Evolutionary conservation across 2,329 filamentous ascomycete genomes (phyloP), one percentile per base, ranked within the genome.

Genomic region (Botrytis deweyae): DNA sequence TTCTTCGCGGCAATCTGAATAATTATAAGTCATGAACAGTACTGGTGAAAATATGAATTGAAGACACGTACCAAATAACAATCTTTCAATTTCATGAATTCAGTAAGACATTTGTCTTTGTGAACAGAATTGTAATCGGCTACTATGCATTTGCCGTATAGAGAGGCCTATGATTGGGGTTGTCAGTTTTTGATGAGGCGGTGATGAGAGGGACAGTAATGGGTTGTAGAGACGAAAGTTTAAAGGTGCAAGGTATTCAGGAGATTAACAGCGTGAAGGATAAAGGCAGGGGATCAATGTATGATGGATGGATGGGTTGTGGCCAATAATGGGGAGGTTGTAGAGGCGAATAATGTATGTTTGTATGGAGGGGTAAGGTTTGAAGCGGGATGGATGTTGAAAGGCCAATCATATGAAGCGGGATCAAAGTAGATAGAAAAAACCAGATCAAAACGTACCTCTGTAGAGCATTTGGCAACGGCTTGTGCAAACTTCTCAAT

Each of bases 101-200:
- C 94, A 74, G 89, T 90, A 7, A 87, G 87, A 80, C 96, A 99
- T 86, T 96, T 96, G 81, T 98, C 93, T 81, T 97, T 97, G 78
- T 94, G 89, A 4, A 97, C 89, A 6, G 94, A 89, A 81, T 95
- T 95, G 84, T 97, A 98, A 81, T 98, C 95, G 58, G 90, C 89
- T 69, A 95, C 88, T 76, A 99, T 91, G 82, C 96, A 99, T 86
- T 94, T 95, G 77, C 95, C 96, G 80, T 98, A 99, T 20, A 89
- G 86, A 4, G 93, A 87, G 70, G 93, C 92, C 95, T 98, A 76
- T 40, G 38, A 38, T 67, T 64, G 16, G 59, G 6, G n/a, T 12
- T 38, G 40, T 72, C 16, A 72, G 59, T 66, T 7, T 44, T 6
- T 25, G 40, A 12, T 42, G 40, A 72, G 73, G 42, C 6, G 46